phyloP scores from a whole-genome alignment of 495 filamentous ascomycete genomes.

The Penicillium bialowiezense region DNA sequence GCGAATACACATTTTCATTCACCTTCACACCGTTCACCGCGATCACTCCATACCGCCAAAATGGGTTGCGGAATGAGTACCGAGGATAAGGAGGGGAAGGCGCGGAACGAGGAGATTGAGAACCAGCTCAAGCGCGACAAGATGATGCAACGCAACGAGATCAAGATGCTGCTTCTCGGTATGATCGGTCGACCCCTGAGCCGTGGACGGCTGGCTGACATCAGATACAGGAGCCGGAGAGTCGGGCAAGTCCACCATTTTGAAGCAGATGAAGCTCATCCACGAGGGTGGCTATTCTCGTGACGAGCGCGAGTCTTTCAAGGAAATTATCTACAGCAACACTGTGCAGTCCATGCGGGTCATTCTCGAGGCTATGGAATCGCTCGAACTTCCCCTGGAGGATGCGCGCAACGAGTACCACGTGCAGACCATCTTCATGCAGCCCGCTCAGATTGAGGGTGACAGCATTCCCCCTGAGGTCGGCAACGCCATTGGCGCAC shows the following conservation, averaged over 20 bases:
- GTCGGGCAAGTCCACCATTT: conserved; percentile 98
- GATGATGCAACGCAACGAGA: conserved; percentile 94
- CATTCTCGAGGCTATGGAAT: conserved; percentile 95
- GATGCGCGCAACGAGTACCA: conserved; percentile 88
- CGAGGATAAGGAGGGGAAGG: conserved; percentile 99
- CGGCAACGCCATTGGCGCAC: conserved; percentile 83
- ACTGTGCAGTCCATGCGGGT: conserved; percentile 95
- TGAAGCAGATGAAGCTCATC: conserved; percentile 93
- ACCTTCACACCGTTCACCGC: conserved; percentile 16
- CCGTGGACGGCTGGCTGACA: conserved; percentile 8
- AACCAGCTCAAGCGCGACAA: conserved; percentile 95
- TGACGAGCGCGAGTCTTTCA: conserved; percentile 62
- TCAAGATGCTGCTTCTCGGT: conserved; percentile 99
- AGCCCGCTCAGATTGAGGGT: conserved; percentile 91
- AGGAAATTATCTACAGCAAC: conserved; percentile 98
- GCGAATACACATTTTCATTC: conserved; percentile 17
- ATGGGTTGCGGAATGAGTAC: conserved; percentile 99
- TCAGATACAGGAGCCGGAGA: conserved; percentile 82
- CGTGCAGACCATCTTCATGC: conserved; percentile 95
- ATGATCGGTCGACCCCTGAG: conserved; percentile 32
- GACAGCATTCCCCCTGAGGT: conserved; percentile 94
- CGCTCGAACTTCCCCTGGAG: conserved; percentile 82
- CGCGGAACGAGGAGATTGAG: conserved; percentile 98
- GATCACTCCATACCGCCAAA: conserved; percentile 47
- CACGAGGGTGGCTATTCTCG: conserved; percentile 57